These are phyloP conservation scores for Phialophora chinensis DNA, from an alignment of 2,329 filamentous ascomycete genomes.

Conservation along the genomic window DNA sequence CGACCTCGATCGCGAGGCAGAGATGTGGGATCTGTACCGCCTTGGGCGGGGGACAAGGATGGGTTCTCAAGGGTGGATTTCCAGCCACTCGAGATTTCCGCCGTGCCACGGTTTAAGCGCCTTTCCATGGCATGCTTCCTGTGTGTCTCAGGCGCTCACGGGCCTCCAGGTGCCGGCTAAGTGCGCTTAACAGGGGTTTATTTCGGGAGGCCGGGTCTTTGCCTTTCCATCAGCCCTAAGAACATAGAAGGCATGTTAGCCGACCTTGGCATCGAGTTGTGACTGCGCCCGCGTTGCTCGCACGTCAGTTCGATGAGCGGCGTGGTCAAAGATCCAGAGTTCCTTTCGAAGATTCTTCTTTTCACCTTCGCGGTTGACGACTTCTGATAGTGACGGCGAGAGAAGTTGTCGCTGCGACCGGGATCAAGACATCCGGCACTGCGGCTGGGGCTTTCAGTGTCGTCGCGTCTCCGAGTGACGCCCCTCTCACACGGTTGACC, in stretches of 20 bases:
- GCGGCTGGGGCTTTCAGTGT: background rate
- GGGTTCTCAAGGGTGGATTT: background rate
- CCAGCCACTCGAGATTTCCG: slow-evolving; percentile 1
- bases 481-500: background rate
- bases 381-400: background rate
- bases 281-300: background rate
- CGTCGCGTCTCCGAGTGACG: slow-evolving; percentile 5
- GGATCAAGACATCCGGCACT: background rate
- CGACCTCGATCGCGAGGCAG: background rate
- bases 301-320: background rate
- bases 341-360: background rate
- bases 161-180: background rate
- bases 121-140: background rate
- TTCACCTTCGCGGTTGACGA: background rate
- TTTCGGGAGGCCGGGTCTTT: background rate
- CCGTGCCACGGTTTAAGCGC: background rate
- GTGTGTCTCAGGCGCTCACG: background rate
- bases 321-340: background rate
- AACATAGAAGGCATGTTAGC: background rate
- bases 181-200: background rate
- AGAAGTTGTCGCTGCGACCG: no score
- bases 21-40: background rate
- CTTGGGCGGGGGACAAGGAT: background rate
- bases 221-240: background rate
- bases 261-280: background rate